Conservation (phyloP, 257 asterid species). For the Nicotiana otophora region DNA sequence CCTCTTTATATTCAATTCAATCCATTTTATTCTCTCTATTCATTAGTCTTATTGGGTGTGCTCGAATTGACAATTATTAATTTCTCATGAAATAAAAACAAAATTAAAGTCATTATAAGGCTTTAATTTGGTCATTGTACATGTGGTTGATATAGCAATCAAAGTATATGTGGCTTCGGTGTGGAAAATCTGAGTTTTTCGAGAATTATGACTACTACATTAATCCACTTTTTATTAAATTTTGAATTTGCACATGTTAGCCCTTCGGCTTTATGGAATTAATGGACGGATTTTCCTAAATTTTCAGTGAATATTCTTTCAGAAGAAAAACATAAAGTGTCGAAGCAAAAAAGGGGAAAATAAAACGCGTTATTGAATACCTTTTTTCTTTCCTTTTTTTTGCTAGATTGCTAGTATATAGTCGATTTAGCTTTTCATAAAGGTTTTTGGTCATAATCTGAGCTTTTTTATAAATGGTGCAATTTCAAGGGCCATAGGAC, state of each 20-base stretch:
- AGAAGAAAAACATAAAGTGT: background rate
- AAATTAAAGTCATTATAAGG: background rate
- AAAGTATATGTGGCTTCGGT: background rate
- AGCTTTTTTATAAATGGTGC: background rate
- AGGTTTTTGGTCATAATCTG: constrained; percentile 11
- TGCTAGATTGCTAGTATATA: constrained; percentile 12
- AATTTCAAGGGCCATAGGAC: constrained; percentile 17
- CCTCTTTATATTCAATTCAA: background rate
- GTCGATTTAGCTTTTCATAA: constrained; percentile 24
- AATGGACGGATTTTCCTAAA: background rate
- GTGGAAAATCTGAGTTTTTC: background rate
- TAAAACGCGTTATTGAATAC: constrained; percentile 16
- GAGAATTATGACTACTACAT: background rate
- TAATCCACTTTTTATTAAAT: background rate
- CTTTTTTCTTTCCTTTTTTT: background rate
- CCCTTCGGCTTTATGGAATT: background rate
- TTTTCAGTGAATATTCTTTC: background rate
- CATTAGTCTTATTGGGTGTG: background rate
- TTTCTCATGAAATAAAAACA: background rate
- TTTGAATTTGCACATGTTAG: background rate
- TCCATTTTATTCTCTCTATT: background rate
- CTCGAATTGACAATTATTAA: background rate
- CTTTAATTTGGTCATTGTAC: constrained; percentile 1
- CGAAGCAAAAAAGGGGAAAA: background rate
- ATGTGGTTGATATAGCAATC: background rate